A percentile compares a stretch with the other conserved stretches of the same genome.
Evolutionary conservation across 73 alveolate species (phyloP).

Genomic region (Stentor roeselii): DNA sequence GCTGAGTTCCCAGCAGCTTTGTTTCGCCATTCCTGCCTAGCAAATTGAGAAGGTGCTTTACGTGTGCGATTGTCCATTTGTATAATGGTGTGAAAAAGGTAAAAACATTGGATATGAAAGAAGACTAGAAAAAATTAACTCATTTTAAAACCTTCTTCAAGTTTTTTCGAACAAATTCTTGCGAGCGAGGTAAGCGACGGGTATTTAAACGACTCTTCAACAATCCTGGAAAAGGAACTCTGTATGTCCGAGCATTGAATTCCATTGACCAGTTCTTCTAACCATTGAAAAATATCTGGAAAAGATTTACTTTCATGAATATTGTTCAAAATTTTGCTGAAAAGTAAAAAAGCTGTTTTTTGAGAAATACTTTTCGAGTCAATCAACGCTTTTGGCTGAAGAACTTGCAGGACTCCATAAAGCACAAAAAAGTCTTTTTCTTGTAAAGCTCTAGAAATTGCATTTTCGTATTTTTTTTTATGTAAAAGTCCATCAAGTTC

Average conservation of each 20-base stretch:
- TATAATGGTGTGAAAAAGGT: no score
- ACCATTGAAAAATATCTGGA: neutral
- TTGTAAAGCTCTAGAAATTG: neutral
- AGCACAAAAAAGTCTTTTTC: neutral
- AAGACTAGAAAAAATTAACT: no score
- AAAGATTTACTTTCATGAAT: no score
- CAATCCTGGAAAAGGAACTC: neutral
- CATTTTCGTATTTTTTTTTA: constrained; percentile 14
- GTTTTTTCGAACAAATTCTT: neutral
- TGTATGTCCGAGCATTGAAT: neutral
- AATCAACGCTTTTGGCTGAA: neutral
- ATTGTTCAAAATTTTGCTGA: neutral
- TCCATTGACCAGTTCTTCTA: neutral
- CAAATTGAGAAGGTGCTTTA: no score
- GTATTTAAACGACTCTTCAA: neutral
- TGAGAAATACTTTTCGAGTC: neutral
- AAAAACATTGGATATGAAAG: no score
- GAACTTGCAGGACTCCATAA: neutral
- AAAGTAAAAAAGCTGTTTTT: neutral
- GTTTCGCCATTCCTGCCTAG: no score
- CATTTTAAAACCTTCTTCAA: neutral
- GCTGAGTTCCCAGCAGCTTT: no score
- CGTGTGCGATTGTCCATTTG: no score
- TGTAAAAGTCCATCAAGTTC: constrained; percentile 12
- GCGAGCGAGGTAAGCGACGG: neutral